These are phyloP conservation scores for Globisporangium paroecandrum DNA, from an alignment of 352 stramenopile genomes.

Conservation along the genomic window DNA sequence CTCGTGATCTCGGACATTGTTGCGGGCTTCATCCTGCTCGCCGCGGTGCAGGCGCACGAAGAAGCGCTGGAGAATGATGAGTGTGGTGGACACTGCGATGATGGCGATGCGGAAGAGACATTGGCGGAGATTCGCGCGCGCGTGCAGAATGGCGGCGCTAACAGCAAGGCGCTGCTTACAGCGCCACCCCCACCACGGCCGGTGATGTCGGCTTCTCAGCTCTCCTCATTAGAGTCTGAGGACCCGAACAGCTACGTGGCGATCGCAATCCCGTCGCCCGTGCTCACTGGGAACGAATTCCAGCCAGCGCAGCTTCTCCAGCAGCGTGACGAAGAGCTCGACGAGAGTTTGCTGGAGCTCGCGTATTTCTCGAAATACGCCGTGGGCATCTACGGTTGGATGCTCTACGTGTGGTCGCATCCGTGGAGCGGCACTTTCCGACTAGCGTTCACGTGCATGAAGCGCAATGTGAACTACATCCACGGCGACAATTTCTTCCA, in stretches of 20 bases:
- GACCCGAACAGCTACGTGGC: conserved; percentile 37
- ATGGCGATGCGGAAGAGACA: conserved; percentile 40
- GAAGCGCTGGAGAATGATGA: conserved; percentile 36
- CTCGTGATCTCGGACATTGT: conserved; percentile 88
- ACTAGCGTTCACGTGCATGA: conserved; percentile 74
- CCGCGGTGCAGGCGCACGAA: conserved; percentile 79
- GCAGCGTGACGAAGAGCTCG: conserved; percentile 46
- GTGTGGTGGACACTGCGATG: conserved; percentile 21
- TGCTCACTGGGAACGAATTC: not conserved
- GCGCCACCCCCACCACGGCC: not conserved
- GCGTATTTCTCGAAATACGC: conserved; percentile 86
- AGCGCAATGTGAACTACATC: conserved; percentile 55
- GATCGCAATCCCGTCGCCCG: conserved; percentile 44
- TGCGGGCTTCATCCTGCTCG: conserved; percentile 77
- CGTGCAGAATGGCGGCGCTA: conserved; percentile 18
- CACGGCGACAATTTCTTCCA: conserved; percentile 87
- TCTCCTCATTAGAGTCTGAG: conserved; percentile 21
- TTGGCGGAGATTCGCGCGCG: conserved; percentile 48
- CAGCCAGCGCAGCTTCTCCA: conserved; percentile 25
- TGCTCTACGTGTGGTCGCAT: conserved; percentile 89
- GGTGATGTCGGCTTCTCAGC: conserved; percentile 18
- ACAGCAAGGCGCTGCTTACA: conserved; percentile 1
- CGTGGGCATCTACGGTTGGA: conserved; percentile 87
- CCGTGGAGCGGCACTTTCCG: conserved; percentile 78
- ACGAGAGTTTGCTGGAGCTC: conserved; percentile 50